A percentile compares a stretch with the other conserved stretches of the same genome.
These are phyloP conservation scores for Periconia macrospinosa DNA, from an alignment of 2,329 filamentous ascomycete genomes.

Conservation along the genomic window DNA sequence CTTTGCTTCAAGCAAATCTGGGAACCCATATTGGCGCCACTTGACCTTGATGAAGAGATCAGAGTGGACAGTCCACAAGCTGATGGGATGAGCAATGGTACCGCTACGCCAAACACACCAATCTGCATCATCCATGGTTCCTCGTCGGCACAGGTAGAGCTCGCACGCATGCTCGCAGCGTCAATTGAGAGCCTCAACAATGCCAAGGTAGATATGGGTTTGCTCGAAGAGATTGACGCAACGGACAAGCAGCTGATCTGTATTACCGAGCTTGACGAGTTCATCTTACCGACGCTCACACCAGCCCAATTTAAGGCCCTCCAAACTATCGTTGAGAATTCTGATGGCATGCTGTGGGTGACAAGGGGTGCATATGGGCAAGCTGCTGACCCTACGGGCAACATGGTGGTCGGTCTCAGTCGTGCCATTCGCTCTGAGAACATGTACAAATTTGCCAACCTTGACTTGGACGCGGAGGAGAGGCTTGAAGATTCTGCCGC, in stretches of 20 bases:
- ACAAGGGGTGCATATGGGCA: slow-evolving; percentile 13
- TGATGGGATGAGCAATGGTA: neutral
- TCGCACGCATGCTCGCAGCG: neutral
- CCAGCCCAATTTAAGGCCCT: slow-evolving; percentile 7
- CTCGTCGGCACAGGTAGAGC: neutral
- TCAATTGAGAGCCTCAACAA: too few species aligned
- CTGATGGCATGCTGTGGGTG: slow-evolving; percentile 14
- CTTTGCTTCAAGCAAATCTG: slow-evolving; percentile 32
- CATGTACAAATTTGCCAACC: slow-evolving; percentile 13
- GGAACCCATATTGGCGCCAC: slow-evolving; percentile 16
- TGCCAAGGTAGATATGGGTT: too few species aligned
- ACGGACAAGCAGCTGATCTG: slow-evolving; percentile 13
- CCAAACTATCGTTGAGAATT: slow-evolving; percentile 7
- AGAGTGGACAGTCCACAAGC: neutral
- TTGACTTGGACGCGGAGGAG: slow-evolving; percentile 13
- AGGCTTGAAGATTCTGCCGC: neutral
- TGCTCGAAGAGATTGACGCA: neutral
- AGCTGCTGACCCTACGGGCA: slow-evolving; percentile 6
- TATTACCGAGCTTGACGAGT: slow-evolving; percentile 11
- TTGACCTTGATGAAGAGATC: neutral
- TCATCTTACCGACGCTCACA: slow-evolving; percentile 8
- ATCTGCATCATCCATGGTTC: too few species aligned
- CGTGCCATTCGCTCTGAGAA: slow-evolving; percentile 16
- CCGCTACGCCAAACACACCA: too few species aligned
- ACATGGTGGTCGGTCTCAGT: slow-evolving; percentile 16